Evolutionary conservation across 2,329 filamentous ascomycete genomes (phyloP).

Genomic region (Aureobasidium namibiae): DNA sequence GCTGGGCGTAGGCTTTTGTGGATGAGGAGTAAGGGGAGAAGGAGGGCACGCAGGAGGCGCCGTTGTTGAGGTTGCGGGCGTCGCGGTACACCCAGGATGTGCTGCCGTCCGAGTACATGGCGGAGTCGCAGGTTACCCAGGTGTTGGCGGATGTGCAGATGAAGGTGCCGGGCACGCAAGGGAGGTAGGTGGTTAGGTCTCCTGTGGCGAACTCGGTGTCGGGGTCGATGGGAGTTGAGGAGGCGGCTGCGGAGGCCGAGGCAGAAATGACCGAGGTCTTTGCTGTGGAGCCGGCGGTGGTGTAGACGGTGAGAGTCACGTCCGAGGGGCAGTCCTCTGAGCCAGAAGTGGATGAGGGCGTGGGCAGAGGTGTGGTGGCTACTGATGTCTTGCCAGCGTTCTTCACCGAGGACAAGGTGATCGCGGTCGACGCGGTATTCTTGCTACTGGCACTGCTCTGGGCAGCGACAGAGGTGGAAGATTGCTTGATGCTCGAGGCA

Average conservation of each 20-base stretch:
- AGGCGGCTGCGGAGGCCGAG: not conserved
- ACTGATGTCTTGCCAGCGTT: not conserved
- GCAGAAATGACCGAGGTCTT: not conserved
- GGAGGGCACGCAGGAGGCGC: constrained; percentile 30
- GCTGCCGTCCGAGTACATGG: constrained; percentile 20
- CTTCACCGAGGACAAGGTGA: not conserved
- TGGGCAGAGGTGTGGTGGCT: constrained; percentile 5
- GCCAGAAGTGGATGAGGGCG: not conserved
- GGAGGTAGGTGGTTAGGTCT: constrained; percentile 25
- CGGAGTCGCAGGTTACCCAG: constrained; percentile 30
- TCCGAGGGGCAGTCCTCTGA: constrained; percentile 1
- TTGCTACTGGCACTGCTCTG: not conserved
- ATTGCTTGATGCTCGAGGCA: not conserved
- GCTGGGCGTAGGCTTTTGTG: constrained; percentile 19
- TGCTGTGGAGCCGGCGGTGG: constrained; percentile 4
- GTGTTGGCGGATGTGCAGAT: constrained; percentile 28
- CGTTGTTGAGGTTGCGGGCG: constrained; percentile 25
- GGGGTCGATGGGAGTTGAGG: constrained; percentile 11
- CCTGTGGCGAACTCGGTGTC: constrained; percentile 20
- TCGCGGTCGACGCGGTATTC: not conserved
- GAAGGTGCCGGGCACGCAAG: constrained; percentile 33
- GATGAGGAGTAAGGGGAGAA: constrained; percentile 20
- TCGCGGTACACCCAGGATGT: constrained; percentile 26
- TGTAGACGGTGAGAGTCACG: constrained; percentile 12
- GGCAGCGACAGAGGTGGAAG: not conserved